These are phyloP conservation scores for Psophocarpus tetragonolobus DNA, from an alignment of 306 rosid genomes.

Conservation along the genomic window DNA sequence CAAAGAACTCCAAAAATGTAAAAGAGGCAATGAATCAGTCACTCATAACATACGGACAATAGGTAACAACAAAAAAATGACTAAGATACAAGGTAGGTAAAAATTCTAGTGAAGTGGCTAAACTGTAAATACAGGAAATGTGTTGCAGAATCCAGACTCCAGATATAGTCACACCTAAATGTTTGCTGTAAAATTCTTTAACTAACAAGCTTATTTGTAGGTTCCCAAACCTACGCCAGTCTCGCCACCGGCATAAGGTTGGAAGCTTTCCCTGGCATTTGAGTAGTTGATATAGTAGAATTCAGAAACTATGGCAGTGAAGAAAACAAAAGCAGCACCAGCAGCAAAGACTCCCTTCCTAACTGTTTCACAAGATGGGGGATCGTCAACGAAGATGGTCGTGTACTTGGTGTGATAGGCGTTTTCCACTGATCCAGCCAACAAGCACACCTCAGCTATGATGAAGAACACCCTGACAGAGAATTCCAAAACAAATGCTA, in stretches of 20 bases:
- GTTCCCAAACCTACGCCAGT: conserved; percentile 84
- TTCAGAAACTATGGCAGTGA: conserved; percentile 68
- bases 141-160: conserved; percentile 27
- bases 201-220: conserved; percentile 59
- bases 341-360: conserved; percentile 94
- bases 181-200: conserved; percentile 24
- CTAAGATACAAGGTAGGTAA: conserved; percentile 35
- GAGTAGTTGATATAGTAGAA: conserved; percentile 86
- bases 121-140: conserved; percentile 38
- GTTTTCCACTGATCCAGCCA: conserved; percentile 91
- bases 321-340: conserved; percentile 80
- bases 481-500: not conserved
- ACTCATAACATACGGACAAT: not conserved
- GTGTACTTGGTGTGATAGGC: conserved; percentile 93
- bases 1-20: conserved; percentile 27
- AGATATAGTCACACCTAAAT: conserved; percentile 40
- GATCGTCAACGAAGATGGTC: conserved; percentile 31
- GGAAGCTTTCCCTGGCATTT: conserved; percentile 73
- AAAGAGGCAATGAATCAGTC: conserved; percentile 24
- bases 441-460: conserved; percentile 86
- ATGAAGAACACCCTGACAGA: conserved; percentile 77
- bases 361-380: conserved; percentile 69
- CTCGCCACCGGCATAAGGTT: conserved; percentile 70
- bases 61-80: conserved; percentile 25
- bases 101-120: conserved; percentile 33